A percentile compares a stretch with the other conserved stretches of the same genome.
These are phyloP conservation scores for Termitomyces sp. DNA, from an alignment of 768 basidiomycete species.

Conservation along the genomic window DNA sequence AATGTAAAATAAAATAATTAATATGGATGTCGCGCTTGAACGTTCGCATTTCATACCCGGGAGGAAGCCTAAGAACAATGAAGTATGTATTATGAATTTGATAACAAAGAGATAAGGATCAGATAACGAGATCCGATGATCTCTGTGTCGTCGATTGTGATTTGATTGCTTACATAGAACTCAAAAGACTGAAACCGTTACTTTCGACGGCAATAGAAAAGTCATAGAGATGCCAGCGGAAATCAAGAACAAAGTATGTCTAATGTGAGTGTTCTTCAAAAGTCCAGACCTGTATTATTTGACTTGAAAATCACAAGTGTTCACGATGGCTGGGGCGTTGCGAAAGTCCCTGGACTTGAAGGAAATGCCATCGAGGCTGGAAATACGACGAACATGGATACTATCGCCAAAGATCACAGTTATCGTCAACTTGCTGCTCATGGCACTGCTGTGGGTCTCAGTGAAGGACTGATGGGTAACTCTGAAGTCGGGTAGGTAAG, in stretches of 20 bases:
- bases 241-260: slow-evolving; percentile 86
- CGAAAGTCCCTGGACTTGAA: slow-evolving; percentile 61
- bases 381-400: slow-evolving; percentile 86
- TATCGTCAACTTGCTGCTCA: slow-evolving; percentile 77
- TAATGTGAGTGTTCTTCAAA: slow-evolving; percentile 57
- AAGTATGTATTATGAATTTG: too few relatives aligned
- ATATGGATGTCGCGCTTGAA: too few relatives aligned
- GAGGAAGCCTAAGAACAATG: too few relatives aligned
- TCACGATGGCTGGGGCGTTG: slow-evolving; percentile 95
- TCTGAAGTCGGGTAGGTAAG: slow-evolving; percentile 87
- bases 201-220: neutral
- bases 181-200: neutral
- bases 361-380: slow-evolving; percentile 89
- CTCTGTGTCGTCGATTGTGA: neutral
- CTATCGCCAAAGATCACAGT: slow-evolving; percentile 72
- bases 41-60: too few relatives aligned
- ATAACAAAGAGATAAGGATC: neutral
- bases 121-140: slow-evolving; percentile 3
- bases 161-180: neutral
- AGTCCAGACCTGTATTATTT: neutral
- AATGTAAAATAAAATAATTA: too few relatives aligned
- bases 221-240: slow-evolving; percentile 23
- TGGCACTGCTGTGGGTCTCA: slow-evolving; percentile 89
- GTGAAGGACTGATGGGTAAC: slow-evolving; percentile 95
- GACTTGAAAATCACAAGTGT: slow-evolving; percentile 45